phyloP scores from a whole-genome alignment of 2,329 filamentous ascomycete species.

The Fusarium pseudograminearum region DNA sequence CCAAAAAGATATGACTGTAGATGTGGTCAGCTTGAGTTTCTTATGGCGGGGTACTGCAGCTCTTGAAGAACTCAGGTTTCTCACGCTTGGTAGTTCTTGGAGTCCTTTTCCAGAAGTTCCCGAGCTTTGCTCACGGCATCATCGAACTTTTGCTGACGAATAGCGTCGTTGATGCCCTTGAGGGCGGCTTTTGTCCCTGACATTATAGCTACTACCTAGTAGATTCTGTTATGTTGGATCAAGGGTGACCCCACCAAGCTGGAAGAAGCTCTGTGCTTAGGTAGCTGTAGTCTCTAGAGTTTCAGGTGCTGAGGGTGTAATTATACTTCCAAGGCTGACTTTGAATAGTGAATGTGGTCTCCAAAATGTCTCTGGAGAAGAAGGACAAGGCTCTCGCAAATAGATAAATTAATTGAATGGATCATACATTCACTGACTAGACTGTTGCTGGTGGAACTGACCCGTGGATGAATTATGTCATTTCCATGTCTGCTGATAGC shows the following conservation, averaged over 20 bases:
- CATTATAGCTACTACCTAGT: slow-evolving; percentile 54
- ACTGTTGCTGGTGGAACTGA: slow-evolving; percentile 17
- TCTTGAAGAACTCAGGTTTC: slow-evolving; percentile 42
- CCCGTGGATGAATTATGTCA: slow-evolving; percentile 35
- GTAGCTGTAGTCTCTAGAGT: background rate
- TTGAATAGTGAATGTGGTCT: background rate
- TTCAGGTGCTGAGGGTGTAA: background rate
- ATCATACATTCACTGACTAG: slow-evolving; percentile 18
- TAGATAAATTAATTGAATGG: slow-evolving; percentile 8
- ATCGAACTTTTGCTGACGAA: slow-evolving; percentile 83
- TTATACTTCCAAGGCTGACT: background rate
- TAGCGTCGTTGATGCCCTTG: slow-evolving; percentile 82
- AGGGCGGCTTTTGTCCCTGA: slow-evolving; percentile 76
- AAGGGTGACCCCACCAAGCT: slow-evolving; percentile 38
- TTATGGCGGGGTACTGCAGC: slow-evolving; percentile 26
- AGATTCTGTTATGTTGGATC: slow-evolving; percentile 25
- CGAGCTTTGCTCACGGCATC: slow-evolving; percentile 78
- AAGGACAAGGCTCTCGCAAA: background rate
- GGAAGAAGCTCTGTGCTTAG: slow-evolving; percentile 7
- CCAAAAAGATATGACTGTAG: slow-evolving; percentile 82
- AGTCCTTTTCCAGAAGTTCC: slow-evolving; percentile 76
- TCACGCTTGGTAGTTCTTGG: slow-evolving; percentile 84
- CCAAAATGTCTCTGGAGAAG: background rate
- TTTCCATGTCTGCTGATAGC: slow-evolving; percentile 15
- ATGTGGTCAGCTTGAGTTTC: slow-evolving; percentile 25